A percentile compares a stretch with the other conserved stretches of the same genome.
Evolutionary conservation across 2,329 filamentous ascomycete species (phyloP).

Genomic region (Mollisiaceae sp.): DNA sequence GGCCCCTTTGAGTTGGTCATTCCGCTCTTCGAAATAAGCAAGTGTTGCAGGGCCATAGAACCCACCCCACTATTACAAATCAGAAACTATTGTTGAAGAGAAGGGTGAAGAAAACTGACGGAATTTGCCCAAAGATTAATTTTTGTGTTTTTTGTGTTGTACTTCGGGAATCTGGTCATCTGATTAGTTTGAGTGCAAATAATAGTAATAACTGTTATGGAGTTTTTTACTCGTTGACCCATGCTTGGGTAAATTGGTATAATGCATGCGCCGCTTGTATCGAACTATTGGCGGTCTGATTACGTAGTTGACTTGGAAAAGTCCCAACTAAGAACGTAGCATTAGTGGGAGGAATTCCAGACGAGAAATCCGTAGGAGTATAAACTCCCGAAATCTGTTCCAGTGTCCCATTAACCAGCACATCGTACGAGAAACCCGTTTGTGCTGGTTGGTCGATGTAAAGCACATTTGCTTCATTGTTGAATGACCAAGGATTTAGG

Average conservation of each 20-base stretch:
- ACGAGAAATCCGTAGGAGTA: not conserved
- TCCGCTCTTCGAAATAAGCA: not conserved
- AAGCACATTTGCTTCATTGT: constrained; percentile 59
- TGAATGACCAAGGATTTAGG: constrained; percentile 65
- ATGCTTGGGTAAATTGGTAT: not conserved
- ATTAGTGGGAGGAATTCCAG: not conserved
- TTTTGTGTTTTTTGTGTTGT: not conserved
- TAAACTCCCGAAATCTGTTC: not conserved
- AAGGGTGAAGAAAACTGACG: not conserved
- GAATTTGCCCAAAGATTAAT: not conserved
- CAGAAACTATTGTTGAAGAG: not conserved
- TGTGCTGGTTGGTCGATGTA: constrained; percentile 66
- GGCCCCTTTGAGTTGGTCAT: not conserved
- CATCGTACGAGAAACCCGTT: constrained; percentile 61
- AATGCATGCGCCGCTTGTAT: not conserved
- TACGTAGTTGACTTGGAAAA: not conserved
- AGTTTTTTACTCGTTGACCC: not conserved
- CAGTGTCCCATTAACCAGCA: constrained; percentile 2
- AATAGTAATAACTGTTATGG: not conserved
- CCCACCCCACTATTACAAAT: not conserved
- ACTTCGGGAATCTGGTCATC: not conserved
- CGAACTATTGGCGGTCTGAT: not conserved
- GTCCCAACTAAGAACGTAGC: constrained; percentile 1
- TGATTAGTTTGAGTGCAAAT: not conserved
- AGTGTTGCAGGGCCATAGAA: not conserved